Evolutionary conservation across 2,329 filamentous ascomycete species (phyloP), one percentile per base, ranked within the genome.

Genomic region (Aspergillus niger): DNA sequence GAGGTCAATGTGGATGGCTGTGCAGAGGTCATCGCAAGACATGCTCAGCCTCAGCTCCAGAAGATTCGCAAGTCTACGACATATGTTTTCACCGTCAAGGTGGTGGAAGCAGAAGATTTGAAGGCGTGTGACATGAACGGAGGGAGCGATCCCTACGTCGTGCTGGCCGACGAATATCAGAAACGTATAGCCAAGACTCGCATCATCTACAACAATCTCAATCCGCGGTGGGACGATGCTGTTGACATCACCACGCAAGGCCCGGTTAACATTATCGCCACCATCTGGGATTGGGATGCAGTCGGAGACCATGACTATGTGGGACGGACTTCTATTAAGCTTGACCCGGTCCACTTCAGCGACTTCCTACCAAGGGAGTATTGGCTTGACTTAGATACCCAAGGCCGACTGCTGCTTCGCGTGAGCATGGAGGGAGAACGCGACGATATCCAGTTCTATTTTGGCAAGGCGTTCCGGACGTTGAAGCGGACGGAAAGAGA

Each of bases 361-460:
- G 95, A 99, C 75, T 99, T 96, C 73, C 82, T 98, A 67, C 95
- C 95, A 15, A 87, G 93, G 64, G 95, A 99, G 76, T 98, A 97
- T 75, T 99, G 95, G 95, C 86, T 99, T 17, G 94, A 98, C 72
- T 85, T 99, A 50, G 95, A 99, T 74, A 97, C 94, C 0, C 95
- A 99, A 76, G 95, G 95, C 7, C 86, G 94, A 54, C 78, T 99
- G 32, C 79, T 99, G 59, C 85, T 99, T 55, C 86, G 94, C 64
- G 92, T 99, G 55, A 97, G 92, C 73, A 99, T 99, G 95, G 95
- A 99, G 79, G 95, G 95, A 55, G 95, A 99, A 78, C 86, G 95
- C 64, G 95, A 99, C 73, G 95, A 99, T 73, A 99, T 99, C 60
- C 91, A 97, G 71, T 99, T 99, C 76, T 94, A 97, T 72, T 98